Conservation (phyloP, 768 basidiomycete species). For the Serendipita sp. region DNA sequence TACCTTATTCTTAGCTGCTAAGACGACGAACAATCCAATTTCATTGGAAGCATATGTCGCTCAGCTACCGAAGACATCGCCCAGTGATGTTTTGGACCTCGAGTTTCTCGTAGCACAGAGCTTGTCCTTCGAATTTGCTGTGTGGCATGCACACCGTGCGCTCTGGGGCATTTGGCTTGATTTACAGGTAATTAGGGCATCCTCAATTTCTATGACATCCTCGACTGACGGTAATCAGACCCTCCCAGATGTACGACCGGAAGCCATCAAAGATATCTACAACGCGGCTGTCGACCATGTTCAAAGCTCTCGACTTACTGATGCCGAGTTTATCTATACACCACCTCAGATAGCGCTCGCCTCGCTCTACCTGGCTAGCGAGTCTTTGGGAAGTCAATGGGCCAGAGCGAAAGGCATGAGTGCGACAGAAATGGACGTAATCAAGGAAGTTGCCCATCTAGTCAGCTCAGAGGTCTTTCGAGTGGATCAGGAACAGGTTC, state of each 20-base stretch:
- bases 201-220: no score
- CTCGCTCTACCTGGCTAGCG: slow-evolving; percentile 42
- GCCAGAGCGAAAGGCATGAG: slow-evolving; percentile 25
- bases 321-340: slow-evolving; percentile 78
- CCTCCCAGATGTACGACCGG: slow-evolving; percentile 33
- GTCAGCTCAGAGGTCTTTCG: slow-evolving; percentile 36
- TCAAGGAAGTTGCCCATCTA: slow-evolving; percentile 31
- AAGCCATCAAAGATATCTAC: slow-evolving; percentile 40
- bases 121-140: slow-evolving; percentile 82
- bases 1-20: slow-evolving; percentile 84
- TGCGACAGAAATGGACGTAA: slow-evolving; percentile 21
- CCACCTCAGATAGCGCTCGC: slow-evolving; percentile 90
- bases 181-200: slow-evolving; percentile 41
- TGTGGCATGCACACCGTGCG: slow-evolving; percentile 81
- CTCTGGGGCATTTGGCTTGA: slow-evolving; percentile 82
- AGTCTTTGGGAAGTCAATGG: slow-evolving; percentile 48
- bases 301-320: slow-evolving; percentile 71
- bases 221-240: no score
- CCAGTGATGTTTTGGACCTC: slow-evolving; percentile 77
- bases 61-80: slow-evolving; percentile 64
- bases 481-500: slow-evolving; percentile 69
- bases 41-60: slow-evolving; percentile 71
- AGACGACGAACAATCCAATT: slow-evolving; percentile 92
- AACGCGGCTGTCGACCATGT: slow-evolving; percentile 50
- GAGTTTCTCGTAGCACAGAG: slow-evolving; percentile 95